Percentiles rank a stretch among this genome's conserved stretches.
phyloP scores from a whole-genome alignment of 164 flowering plant genomes.

The Houttuynia cordata region DNA sequence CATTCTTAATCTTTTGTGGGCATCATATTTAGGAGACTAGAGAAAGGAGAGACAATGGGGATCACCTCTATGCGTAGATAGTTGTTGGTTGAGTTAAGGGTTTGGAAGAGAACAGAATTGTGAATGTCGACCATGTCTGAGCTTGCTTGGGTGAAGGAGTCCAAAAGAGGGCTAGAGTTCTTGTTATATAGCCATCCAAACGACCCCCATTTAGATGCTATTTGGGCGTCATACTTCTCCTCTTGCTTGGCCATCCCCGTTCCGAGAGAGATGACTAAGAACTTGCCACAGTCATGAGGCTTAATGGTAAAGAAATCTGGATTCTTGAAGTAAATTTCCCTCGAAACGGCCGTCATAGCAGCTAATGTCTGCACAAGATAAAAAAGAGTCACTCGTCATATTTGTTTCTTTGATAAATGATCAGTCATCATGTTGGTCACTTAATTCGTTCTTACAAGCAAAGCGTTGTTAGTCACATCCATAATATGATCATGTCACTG shows the following conservation, averaged over 20 bases:
- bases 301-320: slow-evolving; percentile 5
- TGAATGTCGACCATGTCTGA: slow-evolving; percentile 10
- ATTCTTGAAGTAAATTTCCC: slow-evolving; percentile 3
- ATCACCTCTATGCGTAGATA: slow-evolving; percentile 9
- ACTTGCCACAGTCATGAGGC: slow-evolving; percentile 7
- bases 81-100: neutral
- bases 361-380: slow-evolving; percentile 2
- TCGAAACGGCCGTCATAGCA: slow-evolving; percentile 1
- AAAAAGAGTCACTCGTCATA: too few species aligned
- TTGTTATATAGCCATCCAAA: slow-evolving; percentile 3
- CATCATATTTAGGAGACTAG: neutral
- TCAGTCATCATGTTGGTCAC: too few species aligned
- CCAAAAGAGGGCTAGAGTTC: slow-evolving; percentile 3
- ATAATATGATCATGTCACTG: too few species aligned
- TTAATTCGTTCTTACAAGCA: too few species aligned
- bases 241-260: slow-evolving; percentile 4
- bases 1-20: neutral
- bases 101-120: slow-evolving; percentile 10
- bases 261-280: slow-evolving; percentile 10
- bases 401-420: too few species aligned
- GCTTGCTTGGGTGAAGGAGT: slow-evolving; percentile 5
- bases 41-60: too few species aligned
- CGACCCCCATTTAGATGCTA: slow-evolving; percentile 5
- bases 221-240: neutral
- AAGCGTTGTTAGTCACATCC: too few species aligned